Evolutionary conservation across 2,329 filamentous ascomycete species (phyloP), one percentile per base, ranked within the genome.

Genomic region (Raffaelea albimanens): DNA sequence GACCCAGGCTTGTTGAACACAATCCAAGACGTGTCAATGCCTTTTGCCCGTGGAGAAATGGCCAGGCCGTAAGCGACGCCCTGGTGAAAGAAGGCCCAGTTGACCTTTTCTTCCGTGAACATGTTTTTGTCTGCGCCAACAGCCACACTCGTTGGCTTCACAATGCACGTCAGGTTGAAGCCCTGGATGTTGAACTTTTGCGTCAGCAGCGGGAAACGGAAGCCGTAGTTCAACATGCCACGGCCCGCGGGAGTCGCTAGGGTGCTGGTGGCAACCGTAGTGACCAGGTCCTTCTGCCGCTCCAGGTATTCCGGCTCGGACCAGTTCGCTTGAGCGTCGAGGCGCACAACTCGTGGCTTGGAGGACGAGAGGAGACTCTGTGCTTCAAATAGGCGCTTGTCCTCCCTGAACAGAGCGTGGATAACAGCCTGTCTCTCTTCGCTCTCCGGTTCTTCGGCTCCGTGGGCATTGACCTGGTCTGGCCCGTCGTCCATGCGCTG

Each of bases 1-100:
- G 81, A 77, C 0, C 70, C 69, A 0, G 93, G 91, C 61, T 95
- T 96, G 69, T 98, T 98, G 73, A 94, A 98, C 31, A 96, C 76
- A 55, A 98, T 96, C 94, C 94, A 98, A 0, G 91, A 97, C 0
- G 90, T 96, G 60, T 98, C 93, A 53, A 98, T 97, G 4, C 91
- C 91, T 59, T 88, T 88, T 3, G 90, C 91, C 48, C 87, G 78
- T 13, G 83, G 84, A 5, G 93, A 95, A 45, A 98, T 95, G 49
- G 89, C 87, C 22, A 98, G 69, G 3, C 93, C 93, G 21, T 87
- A 87, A n/a, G 91, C 85, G 25, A 94, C 91, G 7, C 93, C 93
- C 50, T 94, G 88, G 62, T 98, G 93, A 66, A 98, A 98, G 66
- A 96, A 98, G 1, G 91, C 90, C 93, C 93, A 98, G 60, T 88